Evolutionary conservation across 2,329 filamentous ascomycete genomes (phyloP), one percentile per base, ranked within the genome.

Genomic region (Biscogniauxia marginata): DNA sequence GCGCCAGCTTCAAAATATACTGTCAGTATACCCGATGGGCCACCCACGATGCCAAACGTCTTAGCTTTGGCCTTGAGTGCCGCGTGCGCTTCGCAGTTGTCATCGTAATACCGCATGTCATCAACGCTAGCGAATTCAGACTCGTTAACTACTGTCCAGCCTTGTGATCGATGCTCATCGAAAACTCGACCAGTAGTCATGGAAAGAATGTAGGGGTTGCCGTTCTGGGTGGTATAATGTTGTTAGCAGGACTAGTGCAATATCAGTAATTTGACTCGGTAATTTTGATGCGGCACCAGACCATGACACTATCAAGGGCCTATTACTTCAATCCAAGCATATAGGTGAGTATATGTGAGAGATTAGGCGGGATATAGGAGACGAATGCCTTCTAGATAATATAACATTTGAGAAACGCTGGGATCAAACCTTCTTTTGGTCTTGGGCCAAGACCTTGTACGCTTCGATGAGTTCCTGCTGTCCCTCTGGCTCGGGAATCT

Each of bases 121-220:
- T 86, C 86, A 53, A 84, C 65, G 57, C 74, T 85, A 47, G 80
- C 79, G 67, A 91, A 91, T 48, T 83, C 81, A 44, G 81, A 85
- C 69, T 85, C 82, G 49, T 82, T 82, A 16, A 84, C 78, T 52
- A 90, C 66, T 7, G 85, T 90, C 75, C 80, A 90, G 46, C 87
- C 88, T 70, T 87, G 82, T 62, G 78, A 79, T 24, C 86, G 83
- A 18, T 80, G 75, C 64, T 89, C 85, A 7, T 80, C 76, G 59
- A 83, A 73, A 7, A 81, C 78, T 20, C 75, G 71, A 25, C 82
- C 82, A 13, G 82, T 85, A 72, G 75, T 61, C 62, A 84, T 75
- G 55, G 78, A 77, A 46, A 85, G 72, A 62, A 91, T 88, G 70
- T 91, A 91, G 1, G 85, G 85, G 69, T 88, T 85, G 59, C 86